These are phyloP conservation scores for Acacia concinna DNA, from an alignment of 331 rosid genomes.

Conservation along the genomic window DNA sequence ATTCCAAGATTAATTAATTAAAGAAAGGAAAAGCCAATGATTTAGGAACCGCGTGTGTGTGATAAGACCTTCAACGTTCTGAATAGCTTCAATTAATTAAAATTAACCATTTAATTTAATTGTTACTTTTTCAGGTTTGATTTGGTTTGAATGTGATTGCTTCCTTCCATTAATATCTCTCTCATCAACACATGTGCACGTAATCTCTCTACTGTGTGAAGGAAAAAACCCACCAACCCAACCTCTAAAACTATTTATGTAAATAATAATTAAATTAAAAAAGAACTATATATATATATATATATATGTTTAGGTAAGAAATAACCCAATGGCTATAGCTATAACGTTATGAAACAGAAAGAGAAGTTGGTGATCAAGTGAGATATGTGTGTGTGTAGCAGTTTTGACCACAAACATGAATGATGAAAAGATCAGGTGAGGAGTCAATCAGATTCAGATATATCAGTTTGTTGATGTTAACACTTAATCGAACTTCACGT, in stretches of 20 bases:
- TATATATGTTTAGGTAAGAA: conserved; percentile 7
- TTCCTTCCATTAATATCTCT: neutral
- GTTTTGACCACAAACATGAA: conserved; percentile 23
- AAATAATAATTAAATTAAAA: neutral
- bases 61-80: conserved; percentile 1
- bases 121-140: conserved; percentile 11
- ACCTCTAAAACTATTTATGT: conserved; percentile 10
- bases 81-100: neutral
- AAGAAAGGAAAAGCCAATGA: conserved; percentile 29
- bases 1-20: conserved; percentile 2
- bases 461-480: conserved; percentile 10
- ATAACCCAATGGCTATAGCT: neutral
- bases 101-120: neutral
- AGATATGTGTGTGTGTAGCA: conserved; percentile 17
- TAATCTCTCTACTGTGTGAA: no score
- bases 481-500: conserved; percentile 4
- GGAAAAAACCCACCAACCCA: conserved; percentile 20
- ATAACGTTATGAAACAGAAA: neutral
- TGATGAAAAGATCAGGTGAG: conserved; percentile 15
- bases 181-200: no score
- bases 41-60: conserved; percentile 19
- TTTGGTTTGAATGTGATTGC: conserved; percentile 15
- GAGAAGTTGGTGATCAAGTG: neutral
- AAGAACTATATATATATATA: neutral
- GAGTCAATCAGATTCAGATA: neutral